Evolutionary conservation across 371 early-diverging fungal species (phyloP), one percentile per base, ranked within the genome.

Genomic region (Rhizopus microsporus): DNA sequence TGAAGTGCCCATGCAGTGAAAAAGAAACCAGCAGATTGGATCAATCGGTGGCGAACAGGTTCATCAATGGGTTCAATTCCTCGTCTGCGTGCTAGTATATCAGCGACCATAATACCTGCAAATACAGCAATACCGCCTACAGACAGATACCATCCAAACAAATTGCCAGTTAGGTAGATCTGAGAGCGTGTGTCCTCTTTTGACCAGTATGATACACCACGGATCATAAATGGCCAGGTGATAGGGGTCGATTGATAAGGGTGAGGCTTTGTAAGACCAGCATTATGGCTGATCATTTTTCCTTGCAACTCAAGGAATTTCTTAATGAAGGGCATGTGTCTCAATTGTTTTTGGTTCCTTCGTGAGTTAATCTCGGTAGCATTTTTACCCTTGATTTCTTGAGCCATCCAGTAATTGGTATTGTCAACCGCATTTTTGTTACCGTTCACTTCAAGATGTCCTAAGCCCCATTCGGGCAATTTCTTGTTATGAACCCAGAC

Each of bases 91-190:
- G 90, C 78, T 12, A 95, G 54, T 1, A 82, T 67, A 70, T 92
- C 92, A 1, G 79, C 83, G 5, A 84, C 68, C 56, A 81, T 46
- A 4, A 83, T 59, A 63, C 77, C 74, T 43, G 56, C 82, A 56
- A 82, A 80, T 34, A 88, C 83, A 52, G 91, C 75, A 33, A 84
- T 50, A 58, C 81, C 63, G 35, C 74, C 63, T 62, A 85, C 54
- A 58, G 78, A 74, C 7, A 89, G 45, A 88, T 95, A 98, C 96
- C 98, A 99, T 6, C 92, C 88, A 50, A 94, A 59, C 0, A 99
- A 92, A 78, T 99, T 99, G 10, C 98, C 98, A 38, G 99, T 74
- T 71, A 99, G 78, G 69, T 99, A 99, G 58, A 99, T 96, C 69
- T 98, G 97, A 53, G 81, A 71, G 23, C 80, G 79, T 5, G 78